Evolutionary conservation across 1,284 basidiomycete genomes (phyloP).

Genomic region (Mrakiaceae sp.): DNA sequence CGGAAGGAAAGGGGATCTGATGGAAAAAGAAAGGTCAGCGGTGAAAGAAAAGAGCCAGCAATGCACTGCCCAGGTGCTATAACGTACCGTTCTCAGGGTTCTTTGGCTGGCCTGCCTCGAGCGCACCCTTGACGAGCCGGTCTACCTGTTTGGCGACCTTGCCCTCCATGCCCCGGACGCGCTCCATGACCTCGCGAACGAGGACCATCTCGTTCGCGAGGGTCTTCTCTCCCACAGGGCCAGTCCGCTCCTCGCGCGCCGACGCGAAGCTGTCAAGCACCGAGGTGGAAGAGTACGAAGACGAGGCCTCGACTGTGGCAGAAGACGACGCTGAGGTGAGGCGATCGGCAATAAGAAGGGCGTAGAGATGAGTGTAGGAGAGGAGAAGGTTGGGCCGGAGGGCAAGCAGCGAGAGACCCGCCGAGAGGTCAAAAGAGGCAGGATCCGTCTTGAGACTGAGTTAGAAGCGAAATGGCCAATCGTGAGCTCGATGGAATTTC

Average conservation of each 20-base stretch:
- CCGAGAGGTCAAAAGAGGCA: slow-evolving; percentile 49
- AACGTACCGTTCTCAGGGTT: slow-evolving; percentile 52
- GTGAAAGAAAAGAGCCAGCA: slow-evolving; percentile 3
- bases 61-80: neutral
- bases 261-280: slow-evolving; percentile 13
- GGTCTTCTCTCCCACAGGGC: neutral
- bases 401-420: slow-evolving; percentile 82
- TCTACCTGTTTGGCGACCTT: slow-evolving; percentile 92
- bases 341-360: slow-evolving; percentile 55
- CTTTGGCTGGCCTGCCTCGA: slow-evolving; percentile 39
- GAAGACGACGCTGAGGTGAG: slow-evolving; percentile 17
- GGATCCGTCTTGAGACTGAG: slow-evolving; percentile 24
- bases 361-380: slow-evolving; percentile 77
- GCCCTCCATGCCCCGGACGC: slow-evolving; percentile 51
- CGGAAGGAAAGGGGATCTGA: slow-evolving; percentile 80
- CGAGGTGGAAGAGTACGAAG: neutral
- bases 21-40: neutral
- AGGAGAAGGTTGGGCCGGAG: slow-evolving; percentile 78
- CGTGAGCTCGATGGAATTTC: neutral
- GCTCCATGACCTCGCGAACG: slow-evolving; percentile 43
- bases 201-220: slow-evolving; percentile 51
- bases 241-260: neutral
- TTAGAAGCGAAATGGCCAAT: neutral
- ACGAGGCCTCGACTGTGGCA: slow-evolving; percentile 1
- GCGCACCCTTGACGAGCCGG: slow-evolving; percentile 67